Evolutionary conservation across 495 filamentous ascomycete genomes (phyloP).

Genomic region (Annulohypoxylon moriforme): DNA sequence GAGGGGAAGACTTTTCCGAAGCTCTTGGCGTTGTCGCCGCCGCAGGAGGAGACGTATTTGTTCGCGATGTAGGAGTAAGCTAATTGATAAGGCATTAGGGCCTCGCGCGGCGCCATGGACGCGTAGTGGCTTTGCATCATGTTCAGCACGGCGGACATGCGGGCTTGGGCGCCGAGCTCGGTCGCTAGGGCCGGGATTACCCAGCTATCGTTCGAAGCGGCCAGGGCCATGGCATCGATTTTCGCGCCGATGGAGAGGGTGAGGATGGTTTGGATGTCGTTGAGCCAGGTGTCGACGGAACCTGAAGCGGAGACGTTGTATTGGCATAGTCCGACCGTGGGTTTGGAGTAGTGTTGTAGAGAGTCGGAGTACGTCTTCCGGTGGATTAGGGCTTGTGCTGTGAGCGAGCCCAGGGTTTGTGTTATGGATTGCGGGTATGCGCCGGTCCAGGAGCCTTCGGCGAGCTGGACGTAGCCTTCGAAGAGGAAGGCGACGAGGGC

Average conservation of each 20-base stretch:
- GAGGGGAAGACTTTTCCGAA: conserved; percentile 35
- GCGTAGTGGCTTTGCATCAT: conserved; percentile 56
- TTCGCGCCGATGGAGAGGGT: conserved; percentile 68
- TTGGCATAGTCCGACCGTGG: conserved; percentile 39
- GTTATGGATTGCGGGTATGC: conserved; percentile 52
- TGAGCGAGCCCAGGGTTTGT: conserved; percentile 49
- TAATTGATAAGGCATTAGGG: conserved; percentile 47
- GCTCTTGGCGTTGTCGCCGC: conserved; percentile 34
- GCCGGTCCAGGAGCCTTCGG: conserved; percentile 46
- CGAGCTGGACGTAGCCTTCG: conserved; percentile 45
- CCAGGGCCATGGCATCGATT: conserved; percentile 62
- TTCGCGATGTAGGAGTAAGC: conserved; percentile 49
- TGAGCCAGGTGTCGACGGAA: conserved; percentile 48
- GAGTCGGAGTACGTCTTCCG: conserved; percentile 49
- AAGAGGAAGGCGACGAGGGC: conserved; percentile 49
- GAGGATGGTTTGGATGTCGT: conserved; percentile 48
- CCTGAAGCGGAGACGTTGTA: conserved; percentile 36
- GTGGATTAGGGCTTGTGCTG: conserved; percentile 53
- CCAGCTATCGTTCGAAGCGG: conserved; percentile 62
- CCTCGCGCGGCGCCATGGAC: conserved; percentile 51
- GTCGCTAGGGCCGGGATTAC: conserved; percentile 51
- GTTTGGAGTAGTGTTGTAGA: conserved; percentile 52
- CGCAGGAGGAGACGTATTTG: conserved; percentile 45
- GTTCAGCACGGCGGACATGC: conserved; percentile 55
- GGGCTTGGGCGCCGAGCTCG: conserved; percentile 51